Conservation (phyloP, 176 grass and related monocot species). For the Olyra latifolia region DNA sequence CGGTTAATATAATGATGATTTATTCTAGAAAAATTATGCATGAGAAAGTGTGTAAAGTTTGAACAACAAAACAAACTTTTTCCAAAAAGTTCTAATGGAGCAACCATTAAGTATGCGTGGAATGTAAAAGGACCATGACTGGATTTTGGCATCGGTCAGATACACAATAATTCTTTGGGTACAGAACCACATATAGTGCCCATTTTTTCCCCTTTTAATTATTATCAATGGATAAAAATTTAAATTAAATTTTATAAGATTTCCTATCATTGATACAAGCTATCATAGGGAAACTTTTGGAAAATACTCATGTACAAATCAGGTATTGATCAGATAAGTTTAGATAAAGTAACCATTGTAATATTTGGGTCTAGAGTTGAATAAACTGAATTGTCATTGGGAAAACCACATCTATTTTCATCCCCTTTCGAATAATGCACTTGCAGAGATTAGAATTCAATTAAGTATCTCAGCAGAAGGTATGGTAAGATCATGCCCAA, state of each 20-base stretch:
- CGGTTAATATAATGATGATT: background rate
- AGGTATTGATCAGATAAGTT: background rate
- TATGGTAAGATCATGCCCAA: background rate
- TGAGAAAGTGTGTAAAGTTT: constrained; percentile 14
- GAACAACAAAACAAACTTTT: background rate
- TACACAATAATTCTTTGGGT: constrained; percentile 9
- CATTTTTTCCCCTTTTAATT: background rate
- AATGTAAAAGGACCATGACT: background rate
- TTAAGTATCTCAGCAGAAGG: background rate
- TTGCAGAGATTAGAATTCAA: constrained; percentile 3
- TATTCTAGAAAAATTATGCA: background rate
- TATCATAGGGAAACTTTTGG: background rate
- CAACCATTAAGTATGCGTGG: background rate
- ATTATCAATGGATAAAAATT: background rate
- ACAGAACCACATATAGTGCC: background rate
- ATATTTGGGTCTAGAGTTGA: constrained; percentile 9
- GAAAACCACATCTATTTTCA: constrained; percentile 15
- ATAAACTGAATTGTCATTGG: background rate
- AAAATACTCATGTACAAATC: background rate
- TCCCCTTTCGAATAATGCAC: background rate
- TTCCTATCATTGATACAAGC: constrained; percentile 10
- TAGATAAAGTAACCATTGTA: background rate
- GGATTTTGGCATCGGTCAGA: background rate
- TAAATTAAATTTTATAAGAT: constrained; percentile 2
- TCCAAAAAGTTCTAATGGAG: background rate